phyloP scores from a whole-genome alignment of 2,329 filamentous ascomycete genomes.

The Thelonectria blattea region DNA sequence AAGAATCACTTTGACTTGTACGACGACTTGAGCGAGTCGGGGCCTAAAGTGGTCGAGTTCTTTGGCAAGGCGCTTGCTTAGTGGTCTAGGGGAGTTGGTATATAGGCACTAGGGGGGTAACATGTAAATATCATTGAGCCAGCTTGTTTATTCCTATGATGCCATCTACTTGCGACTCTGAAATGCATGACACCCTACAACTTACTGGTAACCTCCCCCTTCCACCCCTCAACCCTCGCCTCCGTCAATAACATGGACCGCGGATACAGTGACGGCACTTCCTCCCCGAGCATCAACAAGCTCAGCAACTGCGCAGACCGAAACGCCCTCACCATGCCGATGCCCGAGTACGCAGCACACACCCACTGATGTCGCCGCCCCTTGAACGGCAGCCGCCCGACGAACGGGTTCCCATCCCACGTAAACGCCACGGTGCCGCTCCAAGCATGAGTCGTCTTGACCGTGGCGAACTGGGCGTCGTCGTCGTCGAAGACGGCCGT shows the following conservation, averaged over 20 bases:
- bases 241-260: slow-evolving; percentile 13
- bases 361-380: slow-evolving; percentile 16
- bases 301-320: slow-evolving; percentile 15
- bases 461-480: neutral
- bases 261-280: slow-evolving; percentile 4
- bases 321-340: slow-evolving; percentile 21
- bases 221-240: slow-evolving; percentile 2
- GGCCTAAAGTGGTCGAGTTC: neutral
- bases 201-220: slow-evolving; percentile 2
- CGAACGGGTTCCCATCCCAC: slow-evolving; percentile 14
- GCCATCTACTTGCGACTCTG: no score
- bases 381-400: slow-evolving; percentile 14
- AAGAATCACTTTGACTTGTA: slow-evolving; percentile 3
- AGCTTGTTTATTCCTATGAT: neutral
- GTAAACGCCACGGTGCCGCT: slow-evolving; percentile 18
- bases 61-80: neutral
- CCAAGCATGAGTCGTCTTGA: slow-evolving; percentile 17
- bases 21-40: neutral
- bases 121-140: neutral
- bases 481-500: slow-evolving; percentile 1
- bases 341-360: slow-evolving; percentile 13
- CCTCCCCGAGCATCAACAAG: slow-evolving; percentile 11
- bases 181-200: neutral
- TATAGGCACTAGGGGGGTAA: neutral
- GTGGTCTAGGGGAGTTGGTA: neutral